Conservation (phyloP, 805 yeast genomes). For the Pichia thaimueangensis region DNA sequence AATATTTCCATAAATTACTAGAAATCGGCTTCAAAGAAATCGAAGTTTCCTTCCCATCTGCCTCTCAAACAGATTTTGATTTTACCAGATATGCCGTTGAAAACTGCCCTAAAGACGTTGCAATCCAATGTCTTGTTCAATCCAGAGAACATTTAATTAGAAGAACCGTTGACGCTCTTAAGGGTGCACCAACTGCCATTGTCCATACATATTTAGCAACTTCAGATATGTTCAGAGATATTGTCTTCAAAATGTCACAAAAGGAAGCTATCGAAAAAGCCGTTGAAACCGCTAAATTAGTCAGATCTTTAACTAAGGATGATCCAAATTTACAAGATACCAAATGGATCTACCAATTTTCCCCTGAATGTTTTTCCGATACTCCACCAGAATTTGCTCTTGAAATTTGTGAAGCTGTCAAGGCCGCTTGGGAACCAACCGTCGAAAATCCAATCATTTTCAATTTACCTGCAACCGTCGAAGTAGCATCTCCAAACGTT, state of each 20-base stretch:
- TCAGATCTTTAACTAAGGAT: conserved; percentile 65
- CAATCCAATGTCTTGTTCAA: conserved; percentile 68
- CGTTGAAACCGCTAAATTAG: conserved; percentile 61
- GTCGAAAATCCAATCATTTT: conserved; percentile 67
- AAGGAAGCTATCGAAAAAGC: conserved; percentile 65
- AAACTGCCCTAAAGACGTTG: conserved; percentile 69
- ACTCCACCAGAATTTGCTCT: conserved; percentile 69
- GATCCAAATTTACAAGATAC: conserved; percentile 61
- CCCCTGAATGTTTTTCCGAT: conserved; percentile 75
- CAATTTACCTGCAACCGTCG: conserved; percentile 78
- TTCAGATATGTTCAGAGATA: conserved; percentile 67
- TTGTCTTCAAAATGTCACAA: conserved; percentile 66
- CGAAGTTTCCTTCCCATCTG: conserved; percentile 76
- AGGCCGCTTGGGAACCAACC: conserved; percentile 75
- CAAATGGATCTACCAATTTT: conserved; percentile 65
- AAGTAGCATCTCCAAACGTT: conserved; percentile 66
- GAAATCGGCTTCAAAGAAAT: conserved; percentile 77
- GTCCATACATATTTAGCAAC: conserved; percentile 73
- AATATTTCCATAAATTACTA: conserved; percentile 63
- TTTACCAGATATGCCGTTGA: conserved; percentile 76
- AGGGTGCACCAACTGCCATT: conserved; percentile 68
- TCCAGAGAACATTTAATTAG: conserved; percentile 69
- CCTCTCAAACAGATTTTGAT: conserved; percentile 77
- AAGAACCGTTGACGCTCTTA: conserved; percentile 66
- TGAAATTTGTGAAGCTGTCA: conserved; percentile 75